These are phyloP conservation scores for Neonectria coccinea DNA, from an alignment of 2,329 filamentous ascomycete species.

Conservation along the genomic window DNA sequence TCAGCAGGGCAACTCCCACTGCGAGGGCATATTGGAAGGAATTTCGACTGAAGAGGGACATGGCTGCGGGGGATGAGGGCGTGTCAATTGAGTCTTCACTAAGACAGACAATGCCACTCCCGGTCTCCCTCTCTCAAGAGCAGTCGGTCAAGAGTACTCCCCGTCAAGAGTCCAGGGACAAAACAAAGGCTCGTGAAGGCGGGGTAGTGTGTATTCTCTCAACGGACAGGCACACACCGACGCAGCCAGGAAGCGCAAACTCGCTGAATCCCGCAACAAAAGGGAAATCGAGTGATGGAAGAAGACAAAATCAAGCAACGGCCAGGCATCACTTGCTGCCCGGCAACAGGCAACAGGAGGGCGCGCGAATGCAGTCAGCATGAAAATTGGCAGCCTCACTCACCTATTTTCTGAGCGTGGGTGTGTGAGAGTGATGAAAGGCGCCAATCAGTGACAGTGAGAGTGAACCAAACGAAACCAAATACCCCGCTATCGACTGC, in stretches of 20 bases:
- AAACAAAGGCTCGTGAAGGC: constrained; percentile 25
- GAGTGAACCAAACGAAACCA: constrained; percentile 34
- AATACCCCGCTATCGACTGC: constrained; percentile 42
- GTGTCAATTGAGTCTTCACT: constrained; percentile 7
- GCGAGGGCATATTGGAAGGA: constrained; percentile 33
- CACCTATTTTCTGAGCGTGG: constrained; percentile 41
- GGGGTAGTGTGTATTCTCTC: constrained; percentile 30
- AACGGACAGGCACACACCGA: constrained; percentile 18
- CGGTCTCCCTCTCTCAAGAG: background rate
- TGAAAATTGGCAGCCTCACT: constrained; percentile 40
- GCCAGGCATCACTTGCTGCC: constrained; percentile 25
- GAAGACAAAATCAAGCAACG: constrained; percentile 8
- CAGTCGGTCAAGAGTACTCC: background rate
- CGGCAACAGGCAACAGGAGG: constrained; percentile 40
- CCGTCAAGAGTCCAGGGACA: constrained; percentile 3
- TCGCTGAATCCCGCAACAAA: constrained; percentile 24
- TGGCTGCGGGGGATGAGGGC: background rate
- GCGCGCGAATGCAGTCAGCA: constrained; percentile 36
- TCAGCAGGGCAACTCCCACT: constrained; percentile 41
- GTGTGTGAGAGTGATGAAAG: constrained; percentile 41
- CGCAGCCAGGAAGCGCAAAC: constrained; percentile 23
- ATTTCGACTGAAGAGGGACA: constrained; percentile 28
- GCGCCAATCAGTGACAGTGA: constrained; percentile 43
- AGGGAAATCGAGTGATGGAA: constrained; percentile 10
- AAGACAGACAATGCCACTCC: background rate